Evolutionary conservation across 441 rosid species (phyloP).

Genomic region (Theobroma grandiflorum): DNA sequence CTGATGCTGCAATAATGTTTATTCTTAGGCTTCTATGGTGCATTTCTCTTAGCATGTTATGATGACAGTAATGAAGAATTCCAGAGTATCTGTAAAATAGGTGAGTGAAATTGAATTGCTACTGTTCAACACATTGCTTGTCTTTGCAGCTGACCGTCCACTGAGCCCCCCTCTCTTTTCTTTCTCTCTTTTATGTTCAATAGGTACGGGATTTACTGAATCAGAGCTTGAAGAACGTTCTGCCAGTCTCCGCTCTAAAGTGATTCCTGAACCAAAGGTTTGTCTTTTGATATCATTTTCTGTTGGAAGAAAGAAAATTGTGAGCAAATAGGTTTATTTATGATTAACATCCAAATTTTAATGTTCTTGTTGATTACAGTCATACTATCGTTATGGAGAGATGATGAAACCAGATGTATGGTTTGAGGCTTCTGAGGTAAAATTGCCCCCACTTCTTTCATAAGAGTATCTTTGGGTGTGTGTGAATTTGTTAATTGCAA

Average conservation of each 20-base stretch:
- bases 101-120: conserved; percentile 47
- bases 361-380: conserved; percentile 49
- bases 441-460: conserved; percentile 1
- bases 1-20: conserved; percentile 29
- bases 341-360: conserved; percentile 27
- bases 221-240: conserved; percentile 85
- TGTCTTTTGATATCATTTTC: conserved; percentile 26
- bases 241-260: conserved; percentile 78
- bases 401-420: conserved; percentile 85
- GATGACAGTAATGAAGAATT: conserved; percentile 77
- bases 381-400: conserved; percentile 77
- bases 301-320: background rate
- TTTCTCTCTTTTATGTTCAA: conserved; percentile 21
- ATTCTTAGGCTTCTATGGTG: conserved; percentile 80
- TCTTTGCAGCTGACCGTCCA: background rate
- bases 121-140: background rate
- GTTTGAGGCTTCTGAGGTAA: conserved; percentile 94
- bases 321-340: background rate
- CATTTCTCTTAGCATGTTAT: conserved; percentile 94
- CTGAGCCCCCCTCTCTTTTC: conserved; percentile 17
- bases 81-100: conserved; percentile 95
- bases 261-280: conserved; percentile 83
- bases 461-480: background rate
- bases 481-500: conserved; percentile 9
- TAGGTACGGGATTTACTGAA: conserved; percentile 95